Evolutionary conservation across 352 stramenopile genomes (phyloP), one percentile per base, ranked within the genome.

Genomic region (Achlya hypogyna): DNA sequence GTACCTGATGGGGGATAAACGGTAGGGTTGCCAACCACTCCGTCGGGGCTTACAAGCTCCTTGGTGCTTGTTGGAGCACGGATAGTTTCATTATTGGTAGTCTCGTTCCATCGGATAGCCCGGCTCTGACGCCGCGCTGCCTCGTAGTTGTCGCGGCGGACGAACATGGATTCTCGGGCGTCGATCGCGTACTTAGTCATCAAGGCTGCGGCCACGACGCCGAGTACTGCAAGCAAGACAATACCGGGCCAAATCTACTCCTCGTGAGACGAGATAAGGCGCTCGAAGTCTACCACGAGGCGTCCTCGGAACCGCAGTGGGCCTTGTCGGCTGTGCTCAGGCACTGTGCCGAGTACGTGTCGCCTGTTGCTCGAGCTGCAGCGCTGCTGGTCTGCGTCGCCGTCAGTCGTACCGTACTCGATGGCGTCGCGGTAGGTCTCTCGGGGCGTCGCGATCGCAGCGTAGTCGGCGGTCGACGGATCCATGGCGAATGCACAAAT

Each of bases 191-290:
- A 72, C 49, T 60, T 70, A 6, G 64, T 67, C 45, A 75, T 72
- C 20, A 76, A 45, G 43, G 67, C 66, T 1, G 42, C 65, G 0
- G 53, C 70, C 0, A 42, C 51, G 2, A 67, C 67, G 3, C 72
- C 5, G 6, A 75, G 0, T 2, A 73, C 31, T 28, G 74, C 32
- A 8, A 78, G 35, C 0, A 71, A 32, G 4, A 78, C 20, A 22
- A 78, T 9, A 1, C 72, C 74, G 18, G 74, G 74, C 74, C 74
- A 80, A 25, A 70, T 69, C 69, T 74, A 45, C 38, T 18, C 2
- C 38, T 14, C 38, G 38, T 45, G 38, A 45, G 38, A 9, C 38
- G 38, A 45, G 14, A 18, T 3, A 9, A 3, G 2, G 38, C 38
- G 1, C 14, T 45, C 12, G 2, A 10, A 3, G 38, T 9, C 38